phyloP scores from a whole-genome alignment of 108 stramenopile species.

The Cyclostephanos tholiformis region DNA sequence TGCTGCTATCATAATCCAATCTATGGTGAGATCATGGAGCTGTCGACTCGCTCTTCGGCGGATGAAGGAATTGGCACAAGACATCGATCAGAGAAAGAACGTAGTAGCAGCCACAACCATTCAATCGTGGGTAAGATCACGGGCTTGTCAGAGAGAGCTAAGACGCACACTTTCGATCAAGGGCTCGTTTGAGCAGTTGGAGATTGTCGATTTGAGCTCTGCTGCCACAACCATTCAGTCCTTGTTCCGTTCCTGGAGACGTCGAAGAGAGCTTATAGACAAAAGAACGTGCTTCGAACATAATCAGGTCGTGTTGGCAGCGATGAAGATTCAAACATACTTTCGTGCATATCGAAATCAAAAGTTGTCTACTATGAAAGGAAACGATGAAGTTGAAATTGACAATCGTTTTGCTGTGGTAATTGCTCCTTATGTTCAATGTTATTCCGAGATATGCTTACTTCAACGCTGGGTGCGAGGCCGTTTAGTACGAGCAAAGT shows the following conservation, averaged over 20 bases:
- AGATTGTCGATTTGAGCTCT: neutral
- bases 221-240: neutral
- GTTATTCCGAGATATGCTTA: neutral
- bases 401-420: too few species aligned
- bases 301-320: neutral
- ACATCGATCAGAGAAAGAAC: neutral
- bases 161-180: neutral
- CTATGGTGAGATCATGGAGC: neutral
- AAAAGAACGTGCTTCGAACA: neutral
- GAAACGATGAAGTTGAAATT: too few species aligned
- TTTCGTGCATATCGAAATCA: too few species aligned
- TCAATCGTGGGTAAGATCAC: neutral
- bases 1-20: slow-evolving; percentile 7
- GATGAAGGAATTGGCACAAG: neutral
- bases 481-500: neutral
- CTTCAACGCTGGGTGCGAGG: slow-evolving; percentile 34
- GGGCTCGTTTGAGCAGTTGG: neutral
- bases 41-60: neutral
- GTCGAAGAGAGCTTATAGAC: neutral
- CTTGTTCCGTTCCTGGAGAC: neutral
- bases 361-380: too few species aligned
- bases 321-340: neutral
- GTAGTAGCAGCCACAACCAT: neutral
- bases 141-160: neutral
- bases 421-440: neutral